Conservation (phyloP, 2,329 filamentous ascomycete species). For the Fusarium torreyae region DNA sequence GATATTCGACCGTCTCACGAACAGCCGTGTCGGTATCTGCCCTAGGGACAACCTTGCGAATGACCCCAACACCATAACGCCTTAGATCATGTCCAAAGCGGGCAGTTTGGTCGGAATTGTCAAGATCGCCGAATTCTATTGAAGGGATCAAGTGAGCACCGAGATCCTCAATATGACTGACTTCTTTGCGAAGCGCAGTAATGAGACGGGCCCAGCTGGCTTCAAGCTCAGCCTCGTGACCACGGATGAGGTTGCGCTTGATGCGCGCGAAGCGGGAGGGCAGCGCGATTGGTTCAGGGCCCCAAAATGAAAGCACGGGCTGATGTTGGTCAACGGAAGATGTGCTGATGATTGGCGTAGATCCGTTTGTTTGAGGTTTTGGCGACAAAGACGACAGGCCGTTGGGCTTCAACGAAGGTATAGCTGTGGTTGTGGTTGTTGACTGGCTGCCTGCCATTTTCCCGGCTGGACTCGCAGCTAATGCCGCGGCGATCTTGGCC, state of each 20-base stretch:
- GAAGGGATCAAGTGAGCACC: slow-evolving; percentile 69
- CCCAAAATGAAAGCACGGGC: slow-evolving; percentile 70
- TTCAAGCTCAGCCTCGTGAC: slow-evolving; percentile 68
- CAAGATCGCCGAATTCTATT: slow-evolving; percentile 68
- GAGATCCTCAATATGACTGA: slow-evolving; percentile 65
- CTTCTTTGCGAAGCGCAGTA: slow-evolving; percentile 65
- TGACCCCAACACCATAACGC: slow-evolving; percentile 75
- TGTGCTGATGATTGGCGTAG: slow-evolving; percentile 24
- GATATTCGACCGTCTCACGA: slow-evolving; percentile 71
- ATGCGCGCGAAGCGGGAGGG: slow-evolving; percentile 71
- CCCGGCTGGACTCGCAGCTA: slow-evolving; percentile 30
- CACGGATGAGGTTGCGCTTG: slow-evolving; percentile 68
- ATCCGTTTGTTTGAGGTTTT: slow-evolving; percentile 23
- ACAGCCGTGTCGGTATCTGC: slow-evolving; percentile 71
- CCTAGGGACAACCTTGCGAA: slow-evolving; percentile 74
- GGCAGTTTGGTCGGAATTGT: slow-evolving; percentile 63
- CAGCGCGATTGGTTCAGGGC: slow-evolving; percentile 70
- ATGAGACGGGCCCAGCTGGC: slow-evolving; percentile 70
- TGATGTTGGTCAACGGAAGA: slow-evolving; percentile 59
- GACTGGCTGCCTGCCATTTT: slow-evolving; percentile 35
- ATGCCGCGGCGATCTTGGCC: slow-evolving; percentile 37
- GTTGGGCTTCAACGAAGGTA: slow-evolving; percentile 36
- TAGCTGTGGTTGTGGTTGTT: slow-evolving; percentile 35
- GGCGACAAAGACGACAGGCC: slow-evolving; percentile 23
- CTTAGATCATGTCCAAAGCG: slow-evolving; percentile 71